Percentiles rank a stretch among this genome's conserved stretches.
These are phyloP conservation scores for Oryza nivara DNA, from an alignment of 176 grass and related monocot genomes.

Conservation along the genomic window DNA sequence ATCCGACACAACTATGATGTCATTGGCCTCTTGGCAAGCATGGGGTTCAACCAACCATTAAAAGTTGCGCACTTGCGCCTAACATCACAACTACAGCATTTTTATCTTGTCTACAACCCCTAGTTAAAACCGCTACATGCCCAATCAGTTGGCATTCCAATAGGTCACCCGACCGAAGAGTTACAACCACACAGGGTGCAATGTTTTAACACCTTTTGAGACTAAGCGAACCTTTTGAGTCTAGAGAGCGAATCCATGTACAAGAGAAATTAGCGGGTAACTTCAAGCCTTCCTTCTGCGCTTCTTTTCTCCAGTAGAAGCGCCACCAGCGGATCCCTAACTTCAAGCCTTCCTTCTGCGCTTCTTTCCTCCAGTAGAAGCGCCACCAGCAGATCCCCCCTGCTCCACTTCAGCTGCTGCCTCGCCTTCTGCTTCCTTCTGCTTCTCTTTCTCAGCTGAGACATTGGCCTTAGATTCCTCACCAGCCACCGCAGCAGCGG, in stretches of 20 bases:
- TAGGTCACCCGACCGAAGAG: slow-evolving; percentile 36
- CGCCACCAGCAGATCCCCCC: slow-evolving; percentile 37
- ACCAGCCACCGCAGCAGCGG: not conserved
- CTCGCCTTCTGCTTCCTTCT: slow-evolving; percentile 44
- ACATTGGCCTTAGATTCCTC: slow-evolving; percentile 16
- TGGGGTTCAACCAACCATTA: not conserved
- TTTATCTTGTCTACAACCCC: slow-evolving; percentile 40
- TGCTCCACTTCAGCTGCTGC: slow-evolving; percentile 42
- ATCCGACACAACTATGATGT: slow-evolving; percentile 35
- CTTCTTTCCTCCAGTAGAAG: slow-evolving; percentile 65
- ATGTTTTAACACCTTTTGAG: slow-evolving; percentile 11
- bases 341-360: slow-evolving; percentile 64
- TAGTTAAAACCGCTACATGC: slow-evolving; percentile 36
- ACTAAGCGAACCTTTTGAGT: slow-evolving; percentile 35
- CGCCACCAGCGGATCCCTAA: slow-evolving; percentile 21
- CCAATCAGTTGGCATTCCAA: slow-evolving; percentile 43
- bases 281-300: slow-evolving; percentile 63
- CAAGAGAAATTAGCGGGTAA: slow-evolving; percentile 32
- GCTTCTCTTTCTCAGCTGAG: slow-evolving; percentile 49
- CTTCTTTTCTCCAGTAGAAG: slow-evolving; percentile 63
- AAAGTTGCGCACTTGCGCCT: slow-evolving; percentile 13
- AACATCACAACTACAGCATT: slow-evolving; percentile 53
- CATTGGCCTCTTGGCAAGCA: slow-evolving; percentile 24
- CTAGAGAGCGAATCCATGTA: slow-evolving; percentile 46
- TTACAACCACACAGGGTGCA: slow-evolving; percentile 47